A percentile compares a stretch with the other conserved stretches of the same genome.
Conservation (phyloP, 2,329 filamentous ascomycete genomes). For the Mollisiaceae sp. region DNA sequence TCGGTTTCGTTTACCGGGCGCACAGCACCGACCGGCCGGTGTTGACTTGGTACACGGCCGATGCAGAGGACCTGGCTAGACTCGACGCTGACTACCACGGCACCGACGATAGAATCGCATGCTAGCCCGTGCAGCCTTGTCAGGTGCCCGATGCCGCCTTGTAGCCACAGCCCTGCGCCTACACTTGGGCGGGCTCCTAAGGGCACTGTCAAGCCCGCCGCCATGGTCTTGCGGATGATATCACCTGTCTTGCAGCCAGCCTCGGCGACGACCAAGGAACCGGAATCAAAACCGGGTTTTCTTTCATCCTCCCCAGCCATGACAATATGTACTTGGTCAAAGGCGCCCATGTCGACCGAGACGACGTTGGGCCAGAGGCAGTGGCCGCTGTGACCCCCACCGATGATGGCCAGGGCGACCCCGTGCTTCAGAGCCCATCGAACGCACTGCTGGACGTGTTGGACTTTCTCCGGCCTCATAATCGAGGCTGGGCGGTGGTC, state of each 20-base stretch:
- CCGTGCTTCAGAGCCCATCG: too few species aligned
- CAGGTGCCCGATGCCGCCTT: slow-evolving; percentile 62
- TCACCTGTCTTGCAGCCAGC: slow-evolving; percentile 61
- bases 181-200: slow-evolving; percentile 67
- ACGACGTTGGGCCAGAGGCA: too few species aligned
- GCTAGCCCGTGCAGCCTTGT: slow-evolving; percentile 54
- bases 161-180: slow-evolving; percentile 66
- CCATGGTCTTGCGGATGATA: slow-evolving; percentile 52
- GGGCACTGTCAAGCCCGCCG: slow-evolving; percentile 58
- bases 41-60: slow-evolving; percentile 43
- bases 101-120: slow-evolving; percentile 65
- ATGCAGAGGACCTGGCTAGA: slow-evolving; percentile 54
- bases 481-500: too few species aligned
- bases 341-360: too few species aligned
- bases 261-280: slow-evolving; percentile 53
- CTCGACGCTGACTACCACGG: slow-evolving; percentile 58
- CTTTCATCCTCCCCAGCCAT: slow-evolving; percentile 22
- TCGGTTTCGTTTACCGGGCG: slow-evolving; percentile 31
- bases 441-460: too few species aligned
- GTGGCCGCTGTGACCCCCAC: too few species aligned
- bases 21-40: slow-evolving; percentile 25
- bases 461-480: too few species aligned
- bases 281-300: slow-evolving; percentile 29
- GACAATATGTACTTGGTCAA: slow-evolving; percentile 55
- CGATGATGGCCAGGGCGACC: too few species aligned